Evolutionary conservation across 257 asterid species (phyloP), one percentile per base, ranked within the genome.

Genomic region (Capsicum pubescens): DNA sequence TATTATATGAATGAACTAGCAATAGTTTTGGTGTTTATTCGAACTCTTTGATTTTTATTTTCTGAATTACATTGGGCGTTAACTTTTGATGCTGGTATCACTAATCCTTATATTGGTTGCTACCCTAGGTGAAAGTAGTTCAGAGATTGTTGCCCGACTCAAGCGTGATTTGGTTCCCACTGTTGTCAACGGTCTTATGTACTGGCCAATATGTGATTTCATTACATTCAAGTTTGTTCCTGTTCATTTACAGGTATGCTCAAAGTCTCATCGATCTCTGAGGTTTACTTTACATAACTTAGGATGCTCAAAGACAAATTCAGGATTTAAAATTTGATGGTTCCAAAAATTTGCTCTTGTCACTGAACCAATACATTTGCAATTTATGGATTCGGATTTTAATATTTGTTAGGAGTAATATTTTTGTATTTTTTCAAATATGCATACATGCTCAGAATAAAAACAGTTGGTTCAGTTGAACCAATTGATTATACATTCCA

Each of bases 121-220:
- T 58, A 68, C 48, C 21, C 32, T 89, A 95, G 98, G 99, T 83
- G 99, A 95, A 89, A 94, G 82, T 83, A 90, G 90, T 81, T 80
- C 87, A 5, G 97, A 93, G 90, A 94, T 94, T 79, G 84, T 91
- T 84, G 96, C 91, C 57, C 87, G 98, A 87, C 86, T 95, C 91
- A 93, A 90, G 82, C 98, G 99, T 2, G 98, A 95, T 83, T 76
- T 95, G 88, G 39, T 91, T 64, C 97, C 97, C 81, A 93, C 98
- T 0, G 57, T 93, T 88, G 52, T 89, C 36, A 94, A 84, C 26
- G 95, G 97, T 56, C 59, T 89, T 61, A 89, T 94, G 92, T 95
- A 94, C 86, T 95, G 98, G 98, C 98, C 99, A 5, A 5, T 91
- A 39, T 95, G 98, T 86, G 99, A 95, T 83, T 95, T 93, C 44